Conservation (phyloP, 1,284 basidiomycete genomes). For the Meira miltonrushii region DNA sequence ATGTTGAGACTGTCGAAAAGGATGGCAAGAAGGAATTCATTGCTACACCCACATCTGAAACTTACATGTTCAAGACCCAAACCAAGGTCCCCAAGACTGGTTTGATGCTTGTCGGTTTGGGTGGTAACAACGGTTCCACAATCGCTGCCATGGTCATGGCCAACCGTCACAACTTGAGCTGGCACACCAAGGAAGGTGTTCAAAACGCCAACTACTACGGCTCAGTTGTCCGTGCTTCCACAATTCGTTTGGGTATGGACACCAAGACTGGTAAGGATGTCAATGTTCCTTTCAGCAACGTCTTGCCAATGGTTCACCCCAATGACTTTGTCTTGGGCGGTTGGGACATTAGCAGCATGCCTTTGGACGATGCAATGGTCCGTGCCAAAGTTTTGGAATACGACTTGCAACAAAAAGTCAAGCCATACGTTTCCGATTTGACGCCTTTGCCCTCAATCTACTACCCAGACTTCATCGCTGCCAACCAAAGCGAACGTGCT, state of each 20-base stretch:
- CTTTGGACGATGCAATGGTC: constrained; percentile 86
- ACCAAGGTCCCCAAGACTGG: constrained; percentile 85
- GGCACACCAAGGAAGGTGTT: constrained; percentile 87
- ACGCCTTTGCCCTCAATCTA: constrained; percentile 90
- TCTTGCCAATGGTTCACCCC: constrained; percentile 96
- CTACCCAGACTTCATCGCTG: constrained; percentile 67
- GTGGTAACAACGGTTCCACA: constrained; percentile 96
- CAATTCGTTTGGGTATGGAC: constrained; percentile 83
- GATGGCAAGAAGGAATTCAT: constrained; percentile 47
- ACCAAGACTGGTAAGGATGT: constrained; percentile 80
- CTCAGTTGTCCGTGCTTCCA: constrained; percentile 80
- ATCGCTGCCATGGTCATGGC: constrained; percentile 91
- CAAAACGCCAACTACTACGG: constrained; percentile 85
- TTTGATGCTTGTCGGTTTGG: constrained; percentile 91
- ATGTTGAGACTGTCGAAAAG: constrained; percentile 41
- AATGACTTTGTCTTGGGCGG: constrained; percentile 95
- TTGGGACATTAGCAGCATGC: constrained; percentile 87
- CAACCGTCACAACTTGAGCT: constrained; percentile 88
- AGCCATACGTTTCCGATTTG: constrained; percentile 74
- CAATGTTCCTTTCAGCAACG: constrained; percentile 83
- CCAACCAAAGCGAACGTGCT: constrained; percentile 92
- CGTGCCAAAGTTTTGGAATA: constrained; percentile 92
- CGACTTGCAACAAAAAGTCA: constrained; percentile 92
- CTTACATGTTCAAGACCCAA: constrained; percentile 79
- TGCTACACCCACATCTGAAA: constrained; percentile 43